These are phyloP conservation scores for Coriolopsis trogii DNA, from an alignment of 1,284 basidiomycete species.

Conservation along the genomic window DNA sequence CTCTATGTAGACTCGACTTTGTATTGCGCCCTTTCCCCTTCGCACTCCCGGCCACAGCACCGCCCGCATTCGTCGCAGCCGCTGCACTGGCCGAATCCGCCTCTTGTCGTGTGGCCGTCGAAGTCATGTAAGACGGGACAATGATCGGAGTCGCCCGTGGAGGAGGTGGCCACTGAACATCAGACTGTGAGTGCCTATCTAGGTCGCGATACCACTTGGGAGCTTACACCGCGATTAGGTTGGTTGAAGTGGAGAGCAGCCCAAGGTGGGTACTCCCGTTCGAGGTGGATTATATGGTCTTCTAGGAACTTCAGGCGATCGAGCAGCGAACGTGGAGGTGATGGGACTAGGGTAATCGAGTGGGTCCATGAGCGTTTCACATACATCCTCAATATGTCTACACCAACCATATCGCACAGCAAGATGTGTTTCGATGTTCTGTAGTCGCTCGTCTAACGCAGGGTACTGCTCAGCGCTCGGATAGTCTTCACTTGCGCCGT, in stretches of 20 bases:
- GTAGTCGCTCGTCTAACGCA: conserved; percentile 63
- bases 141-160: conserved; percentile 73
- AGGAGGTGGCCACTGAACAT: conserved; percentile 73
- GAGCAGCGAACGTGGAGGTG: conserved; percentile 62
- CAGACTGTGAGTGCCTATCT: background rate
- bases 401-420: conserved; percentile 69
- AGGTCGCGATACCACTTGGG: background rate
- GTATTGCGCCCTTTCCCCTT: conserved; percentile 43
- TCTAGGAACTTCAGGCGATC: conserved; percentile 70
- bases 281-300: conserved; percentile 71
- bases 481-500: conserved; percentile 30
- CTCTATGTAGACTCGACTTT: conserved; percentile 69
- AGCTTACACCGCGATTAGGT: conserved; percentile 70
- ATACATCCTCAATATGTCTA: background rate
- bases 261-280: conserved; percentile 82
- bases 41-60: conserved; percentile 22
- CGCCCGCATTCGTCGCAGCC: too few relatives aligned
- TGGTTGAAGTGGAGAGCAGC: conserved; percentile 83
- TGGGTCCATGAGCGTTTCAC: background rate
- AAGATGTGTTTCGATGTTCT: conserved; percentile 68
- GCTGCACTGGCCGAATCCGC: too few relatives aligned
- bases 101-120: conserved; percentile 28
- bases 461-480: conserved; percentile 48
- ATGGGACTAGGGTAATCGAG: conserved; percentile 57
- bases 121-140: conserved; percentile 64